Conservation (phyloP, 495 filamentous ascomycete genomes). For the Friedmanniomyces endolithicus region DNA sequence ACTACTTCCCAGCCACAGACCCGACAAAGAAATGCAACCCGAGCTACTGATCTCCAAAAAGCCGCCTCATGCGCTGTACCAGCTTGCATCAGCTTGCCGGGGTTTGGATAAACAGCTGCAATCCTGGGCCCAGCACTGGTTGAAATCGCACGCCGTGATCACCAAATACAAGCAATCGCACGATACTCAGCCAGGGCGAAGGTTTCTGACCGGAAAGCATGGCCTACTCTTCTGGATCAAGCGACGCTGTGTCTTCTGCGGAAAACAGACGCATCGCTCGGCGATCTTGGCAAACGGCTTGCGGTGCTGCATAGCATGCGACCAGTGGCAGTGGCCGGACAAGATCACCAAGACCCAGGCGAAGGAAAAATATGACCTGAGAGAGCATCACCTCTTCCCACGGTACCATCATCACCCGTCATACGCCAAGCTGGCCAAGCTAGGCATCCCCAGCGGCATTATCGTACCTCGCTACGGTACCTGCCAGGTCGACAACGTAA, state of each 20-base stretch:
- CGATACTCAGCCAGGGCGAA: neutral
- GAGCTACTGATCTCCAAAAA: neutral
- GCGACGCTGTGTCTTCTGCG: constrained; percentile 16
- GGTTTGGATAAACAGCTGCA: constrained; percentile 1
- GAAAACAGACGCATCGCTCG: neutral
- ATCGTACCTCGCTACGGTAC: constrained; percentile 6
- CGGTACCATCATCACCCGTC: neutral
- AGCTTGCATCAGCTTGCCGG: constrained; percentile 1
- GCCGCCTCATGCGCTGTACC: neutral
- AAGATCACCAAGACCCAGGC: constrained; percentile 16
- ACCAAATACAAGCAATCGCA: constrained; percentile 1
- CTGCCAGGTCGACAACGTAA: neutral
- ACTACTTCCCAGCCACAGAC: constrained; percentile 9
- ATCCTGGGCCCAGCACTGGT: constrained; percentile 4
- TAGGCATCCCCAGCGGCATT: neutral
- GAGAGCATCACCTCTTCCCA: constrained; percentile 7
- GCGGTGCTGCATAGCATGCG: constrained; percentile 10
- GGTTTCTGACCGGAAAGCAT: neutral
- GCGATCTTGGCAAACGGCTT: constrained; percentile 14
- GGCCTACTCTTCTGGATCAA: constrained; percentile 7
- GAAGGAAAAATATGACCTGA: constrained; percentile 3
- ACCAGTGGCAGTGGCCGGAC: constrained; percentile 11
- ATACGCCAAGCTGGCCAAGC: neutral
- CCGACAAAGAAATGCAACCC: neutral
- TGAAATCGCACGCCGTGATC: constrained; percentile 3